phyloP scores from a whole-genome alignment of 257 asterid species.

The Penstemon barbatus region DNA sequence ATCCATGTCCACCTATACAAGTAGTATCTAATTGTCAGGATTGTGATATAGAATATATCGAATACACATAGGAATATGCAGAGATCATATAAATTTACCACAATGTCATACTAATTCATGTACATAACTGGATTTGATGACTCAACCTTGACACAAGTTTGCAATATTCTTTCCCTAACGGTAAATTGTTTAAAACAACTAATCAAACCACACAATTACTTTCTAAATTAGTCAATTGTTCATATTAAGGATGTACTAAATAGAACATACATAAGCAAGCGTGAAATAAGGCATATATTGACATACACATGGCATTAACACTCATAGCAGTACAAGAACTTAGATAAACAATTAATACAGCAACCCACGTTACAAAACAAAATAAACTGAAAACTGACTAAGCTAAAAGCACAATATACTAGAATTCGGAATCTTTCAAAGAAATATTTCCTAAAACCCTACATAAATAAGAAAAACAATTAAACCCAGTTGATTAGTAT shows the following conservation, averaged over 20 bases:
- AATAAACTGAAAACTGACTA: slow-evolving; percentile 13
- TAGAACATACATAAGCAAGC: not conserved
- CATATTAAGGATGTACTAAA: not conserved
- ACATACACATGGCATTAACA: not conserved
- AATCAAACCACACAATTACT: slow-evolving; percentile 5
- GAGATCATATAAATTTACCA: slow-evolving; percentile 1
- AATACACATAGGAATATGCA: slow-evolving; percentile 4
- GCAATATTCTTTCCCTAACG: not conserved
- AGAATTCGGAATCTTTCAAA: slow-evolving; percentile 10
- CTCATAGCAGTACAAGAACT: slow-evolving; percentile 20
- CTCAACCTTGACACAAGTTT: not conserved
- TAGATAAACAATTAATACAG: slow-evolving; percentile 29
- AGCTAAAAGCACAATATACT: slow-evolving; percentile 8
- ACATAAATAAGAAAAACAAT: slow-evolving; percentile 25
- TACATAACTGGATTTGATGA: slow-evolving; percentile 7
- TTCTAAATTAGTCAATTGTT: no score
- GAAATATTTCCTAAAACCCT: slow-evolving; percentile 18
- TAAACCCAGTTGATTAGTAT: slow-evolving; percentile 6
- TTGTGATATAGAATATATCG: slow-evolving; percentile 13
- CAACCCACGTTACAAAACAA: slow-evolving; percentile 9
- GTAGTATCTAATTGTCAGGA: slow-evolving; percentile 16
- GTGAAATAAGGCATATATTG: not conserved
- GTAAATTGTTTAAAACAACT: not conserved
- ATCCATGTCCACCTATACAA: slow-evolving; percentile 53
- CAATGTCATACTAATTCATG: not conserved